Base-by-base conservation (phyloP, 1,284 basidiomycete genomes). In the Fomitiporia mediterranea region DNA sequence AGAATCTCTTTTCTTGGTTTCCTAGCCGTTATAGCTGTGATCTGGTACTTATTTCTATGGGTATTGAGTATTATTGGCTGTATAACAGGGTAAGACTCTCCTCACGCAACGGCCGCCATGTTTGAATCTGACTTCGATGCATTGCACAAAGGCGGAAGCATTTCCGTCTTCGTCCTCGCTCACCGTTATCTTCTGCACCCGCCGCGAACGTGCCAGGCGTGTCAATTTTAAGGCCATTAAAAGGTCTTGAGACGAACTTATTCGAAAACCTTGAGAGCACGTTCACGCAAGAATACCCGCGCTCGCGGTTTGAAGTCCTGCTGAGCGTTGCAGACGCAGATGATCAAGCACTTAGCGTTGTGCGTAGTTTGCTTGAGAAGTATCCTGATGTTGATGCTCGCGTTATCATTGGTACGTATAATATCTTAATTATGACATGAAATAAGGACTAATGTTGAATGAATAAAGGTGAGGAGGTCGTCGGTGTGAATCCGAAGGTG, bases 401-500 rank as follows among this genome's bases (percentile, higher is more conserved):
- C 55, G 72, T 95, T 17, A 74, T 94, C 55, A 80, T 93, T 57
- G 89, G 94, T 92, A 67, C 63, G 85, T 70, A 19, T 35, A 19
- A 27, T n/a, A 40, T 27, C 30, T 53, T 53, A 27, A 49, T 39
- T 19, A 17, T 42, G 47, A 19, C 56, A 23, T 35, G 19, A n/a
- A 47, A 23, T 25, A 2, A 30, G 7, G 19, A n/a, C 34, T 40
- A 11, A 52, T 11, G 32, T 23, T 42, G 44, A 21, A 38, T 38
- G 59, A 51, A 42, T 56, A 27, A 59, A 88, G 87, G 87, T 28
- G 83, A 86, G 65, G 84, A 89, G 56, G 65, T 76, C 32, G 81
- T 96, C 17, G 95, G 96, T 1, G 87, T 94, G 38, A 99, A 99
- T 66, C 97, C 97, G 1, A 99, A 99, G 76, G 88, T 99, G 66